Percentiles rank a stretch among this genome's conserved stretches.
Evolutionary conservation across 2,329 filamentous ascomycete genomes (phyloP).

Genomic region (Triangularia setosa): DNA sequence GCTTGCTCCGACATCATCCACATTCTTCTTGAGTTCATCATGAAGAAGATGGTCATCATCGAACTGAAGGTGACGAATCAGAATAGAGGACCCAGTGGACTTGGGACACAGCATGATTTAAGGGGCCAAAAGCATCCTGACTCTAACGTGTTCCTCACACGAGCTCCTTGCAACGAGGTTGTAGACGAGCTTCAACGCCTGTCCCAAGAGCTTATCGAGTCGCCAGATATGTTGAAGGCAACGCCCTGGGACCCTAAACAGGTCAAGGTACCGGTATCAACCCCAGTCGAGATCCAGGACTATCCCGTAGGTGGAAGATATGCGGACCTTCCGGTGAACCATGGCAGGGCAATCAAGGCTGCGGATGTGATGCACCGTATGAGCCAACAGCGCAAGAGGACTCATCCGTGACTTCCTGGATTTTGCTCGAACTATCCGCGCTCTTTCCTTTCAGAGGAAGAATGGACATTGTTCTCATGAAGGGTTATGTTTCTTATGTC

Average conservation of each 20-base stretch:
- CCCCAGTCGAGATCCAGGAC: not conserved
- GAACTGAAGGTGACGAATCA: not conserved
- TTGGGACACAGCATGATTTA: not conserved
- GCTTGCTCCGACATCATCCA: slow-evolving; percentile 8
- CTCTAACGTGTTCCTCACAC: not conserved
- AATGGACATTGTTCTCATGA: too few relatives aligned
- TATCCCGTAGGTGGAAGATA: not conserved
- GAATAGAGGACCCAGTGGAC: not conserved
- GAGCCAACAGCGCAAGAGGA: not conserved
- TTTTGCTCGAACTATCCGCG: too few relatives aligned
- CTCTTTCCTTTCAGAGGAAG: too few relatives aligned
- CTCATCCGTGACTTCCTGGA: not conserved
- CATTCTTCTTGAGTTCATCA: slow-evolving; percentile 4
- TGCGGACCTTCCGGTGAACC: not conserved
- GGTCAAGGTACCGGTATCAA: not conserved
- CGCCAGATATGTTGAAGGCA: not conserved
- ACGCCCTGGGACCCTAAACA: not conserved
- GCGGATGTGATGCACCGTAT: not conserved
- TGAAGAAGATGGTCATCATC: slow-evolving; percentile 6
- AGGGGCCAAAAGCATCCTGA: too few relatives aligned
- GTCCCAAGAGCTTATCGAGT: not conserved
- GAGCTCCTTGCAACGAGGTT: not conserved
- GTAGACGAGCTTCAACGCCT: not conserved
- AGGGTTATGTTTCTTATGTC: too few relatives aligned
- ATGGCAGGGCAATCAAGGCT: not conserved